A percentile compares a stretch with the other conserved stretches of the same genome.
These are phyloP conservation scores for Albophoma yamanashiensis DNA, from an alignment of 2,329 filamentous ascomycete species.

Conservation along the genomic window DNA sequence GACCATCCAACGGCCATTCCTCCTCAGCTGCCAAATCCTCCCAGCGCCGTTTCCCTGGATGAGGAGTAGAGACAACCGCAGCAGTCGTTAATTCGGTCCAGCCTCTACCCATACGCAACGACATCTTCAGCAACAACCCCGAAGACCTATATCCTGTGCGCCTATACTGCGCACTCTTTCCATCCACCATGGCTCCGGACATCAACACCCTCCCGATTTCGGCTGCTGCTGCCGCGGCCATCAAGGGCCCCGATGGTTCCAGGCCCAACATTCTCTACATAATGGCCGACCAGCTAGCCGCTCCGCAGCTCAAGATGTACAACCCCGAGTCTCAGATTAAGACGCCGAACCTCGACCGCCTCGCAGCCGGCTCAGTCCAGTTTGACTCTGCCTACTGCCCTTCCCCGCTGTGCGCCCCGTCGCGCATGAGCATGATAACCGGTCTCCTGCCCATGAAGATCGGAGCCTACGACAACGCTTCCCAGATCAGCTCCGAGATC, in stretches of 20 bases:
- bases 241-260: conserved; percentile 11
- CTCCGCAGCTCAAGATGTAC: conserved; percentile 85
- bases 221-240: conserved; percentile 21
- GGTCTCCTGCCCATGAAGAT: conserved; percentile 88
- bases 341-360: conserved; percentile 77
- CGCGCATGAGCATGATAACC: conserved; percentile 89
- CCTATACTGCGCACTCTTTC: not conserved
- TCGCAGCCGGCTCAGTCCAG: conserved; percentile 73
- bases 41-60: not conserved
- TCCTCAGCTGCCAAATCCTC: not conserved
- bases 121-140: not conserved
- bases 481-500: conserved; percentile 70
- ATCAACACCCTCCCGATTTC: conserved; percentile 60
- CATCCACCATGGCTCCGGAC: conserved; percentile 55
- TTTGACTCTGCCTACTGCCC: conserved; percentile 95
- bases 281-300: conserved; percentile 93
- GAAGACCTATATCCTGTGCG: not conserved
- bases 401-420: conserved; percentile 83
- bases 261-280: conserved; percentile 55
- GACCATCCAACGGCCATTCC: not conserved
- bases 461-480: conserved; percentile 83
- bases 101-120: not conserved
- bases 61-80: not conserved
- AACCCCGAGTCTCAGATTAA: conserved; percentile 82
- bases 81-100: not conserved